A percentile compares a stretch with the other conserved stretches of the same genome.
Conservation (phyloP, 257 asterid genomes). For the Plantago major region DNA sequence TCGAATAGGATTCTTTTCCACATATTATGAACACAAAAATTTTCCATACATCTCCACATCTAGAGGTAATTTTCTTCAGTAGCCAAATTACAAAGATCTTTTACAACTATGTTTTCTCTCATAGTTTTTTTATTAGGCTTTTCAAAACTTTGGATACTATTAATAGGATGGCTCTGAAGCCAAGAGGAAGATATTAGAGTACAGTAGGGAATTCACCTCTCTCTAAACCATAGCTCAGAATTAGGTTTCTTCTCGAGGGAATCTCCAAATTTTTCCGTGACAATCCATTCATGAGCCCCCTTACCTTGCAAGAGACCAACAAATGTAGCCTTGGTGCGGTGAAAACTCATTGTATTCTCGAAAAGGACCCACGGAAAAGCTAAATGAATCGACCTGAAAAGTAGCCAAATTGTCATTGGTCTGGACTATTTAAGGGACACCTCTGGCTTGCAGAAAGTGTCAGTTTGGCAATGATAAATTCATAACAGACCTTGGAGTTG, state of each 20-base stretch:
- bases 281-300: constrained; percentile 75
- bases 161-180: not conserved
- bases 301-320: constrained; percentile 54
- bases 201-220: constrained; percentile 26
- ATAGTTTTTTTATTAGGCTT: no score
- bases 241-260: constrained; percentile 38
- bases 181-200: not conserved
- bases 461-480: not conserved
- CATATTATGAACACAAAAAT: no score
- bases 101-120: not conserved
- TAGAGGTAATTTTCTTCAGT: not conserved
- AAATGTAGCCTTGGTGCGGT: constrained; percentile 58
- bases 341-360: constrained; percentile 74
- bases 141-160: not conserved
- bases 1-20: not conserved
- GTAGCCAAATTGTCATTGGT: not conserved
- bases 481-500: constrained; percentile 61
- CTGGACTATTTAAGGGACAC: no score
- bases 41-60: not conserved
- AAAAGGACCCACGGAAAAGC: constrained; percentile 72
- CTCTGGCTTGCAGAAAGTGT: not conserved
- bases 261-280: constrained; percentile 74
- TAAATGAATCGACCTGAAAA: constrained; percentile 53
- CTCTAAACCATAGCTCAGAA: constrained; percentile 30
- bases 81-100: not conserved